A percentile compares a stretch with the other conserved stretches of the same genome.
These are phyloP conservation scores for Globisporangium nodosum DNA, from an alignment of 352 stramenopile species.

Conservation along the genomic window DNA sequence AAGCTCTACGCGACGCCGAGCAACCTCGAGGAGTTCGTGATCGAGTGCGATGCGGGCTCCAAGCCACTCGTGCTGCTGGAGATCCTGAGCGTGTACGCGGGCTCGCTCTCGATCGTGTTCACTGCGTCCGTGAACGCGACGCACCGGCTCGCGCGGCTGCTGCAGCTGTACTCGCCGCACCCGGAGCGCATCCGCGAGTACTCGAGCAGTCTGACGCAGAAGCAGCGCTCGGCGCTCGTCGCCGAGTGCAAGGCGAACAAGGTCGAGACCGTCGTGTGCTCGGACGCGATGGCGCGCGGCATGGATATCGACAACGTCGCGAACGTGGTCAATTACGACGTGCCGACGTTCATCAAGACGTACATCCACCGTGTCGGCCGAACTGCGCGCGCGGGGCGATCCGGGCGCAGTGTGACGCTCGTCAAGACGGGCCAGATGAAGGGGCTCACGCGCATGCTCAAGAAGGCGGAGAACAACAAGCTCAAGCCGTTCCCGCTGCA, in stretches of 20 bases:
- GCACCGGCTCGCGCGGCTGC: conserved; percentile 91
- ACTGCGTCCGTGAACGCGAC: conserved; percentile 95
- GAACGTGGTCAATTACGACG: conserved; percentile 94
- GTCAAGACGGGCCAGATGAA: conserved; percentile 84
- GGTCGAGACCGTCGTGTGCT: conserved; percentile 85
- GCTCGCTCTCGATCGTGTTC: conserved; percentile 91
- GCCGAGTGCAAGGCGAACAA: conserved; percentile 64
- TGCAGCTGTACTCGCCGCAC: conserved; percentile 83
- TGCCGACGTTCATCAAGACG: conserved; percentile 89
- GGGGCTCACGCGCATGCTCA: conserved; percentile 73
- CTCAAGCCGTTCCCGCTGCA: conserved; percentile 60
- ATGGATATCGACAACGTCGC: conserved; percentile 91
- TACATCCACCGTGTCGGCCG: conserved; percentile 88
- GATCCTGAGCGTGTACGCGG: conserved; percentile 81
- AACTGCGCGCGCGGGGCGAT: conserved; percentile 74
- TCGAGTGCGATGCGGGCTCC: conserved; percentile 91
- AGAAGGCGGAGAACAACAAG: conserved; percentile 78
- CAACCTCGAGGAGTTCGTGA: conserved; percentile 84
- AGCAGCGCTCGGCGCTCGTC: conserved; percentile 69
- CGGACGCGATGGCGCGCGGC: conserved; percentile 90
- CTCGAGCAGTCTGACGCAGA: conserved; percentile 76
- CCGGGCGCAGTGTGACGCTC: conserved; percentile 69
- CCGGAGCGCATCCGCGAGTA: conserved; percentile 69
- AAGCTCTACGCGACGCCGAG: conserved; percentile 77
- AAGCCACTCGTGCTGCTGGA: conserved; percentile 95